A percentile compares a stretch with the other conserved stretches of the same genome.
Evolutionary conservation across 2,329 filamentous ascomycete genomes (phyloP).

Genomic region (Colletotrichum sp.): DNA sequence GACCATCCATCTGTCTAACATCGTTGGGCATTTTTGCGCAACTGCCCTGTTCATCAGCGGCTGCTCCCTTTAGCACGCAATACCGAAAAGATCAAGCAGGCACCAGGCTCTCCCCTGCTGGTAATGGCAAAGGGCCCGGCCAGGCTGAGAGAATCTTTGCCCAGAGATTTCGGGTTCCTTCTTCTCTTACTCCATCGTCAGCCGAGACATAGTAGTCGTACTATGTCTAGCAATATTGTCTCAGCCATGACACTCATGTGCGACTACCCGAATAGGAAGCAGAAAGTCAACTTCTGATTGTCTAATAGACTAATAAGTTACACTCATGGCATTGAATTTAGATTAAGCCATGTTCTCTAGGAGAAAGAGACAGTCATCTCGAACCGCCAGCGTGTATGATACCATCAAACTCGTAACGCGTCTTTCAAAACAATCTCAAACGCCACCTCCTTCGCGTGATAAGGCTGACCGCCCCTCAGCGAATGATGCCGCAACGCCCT

Average conservation of each 20-base stretch:
- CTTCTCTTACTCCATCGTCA: neutral
- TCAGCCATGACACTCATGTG: neutral
- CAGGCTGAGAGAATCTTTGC: neutral
- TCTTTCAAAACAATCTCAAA: neutral
- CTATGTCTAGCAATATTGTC: neutral
- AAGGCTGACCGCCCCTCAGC: neutral
- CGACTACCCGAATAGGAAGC: neutral
- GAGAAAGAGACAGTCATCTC: neutral
- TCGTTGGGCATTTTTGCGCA: too few species aligned
- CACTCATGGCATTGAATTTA: neutral
- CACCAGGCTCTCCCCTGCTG: neutral
- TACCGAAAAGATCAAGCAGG: neutral
- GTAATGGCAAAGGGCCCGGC: neutral
- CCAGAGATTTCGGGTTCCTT: neutral
- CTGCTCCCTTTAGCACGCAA: too few species aligned
- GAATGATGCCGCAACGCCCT: neutral
- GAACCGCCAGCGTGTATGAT: neutral
- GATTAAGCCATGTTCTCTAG: neutral
- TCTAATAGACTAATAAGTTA: neutral
- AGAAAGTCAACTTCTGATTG: neutral
- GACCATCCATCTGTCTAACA: too few species aligned
- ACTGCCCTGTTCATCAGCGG: too few species aligned
- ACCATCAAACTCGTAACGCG: neutral
- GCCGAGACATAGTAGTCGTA: neutral
- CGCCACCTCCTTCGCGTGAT: neutral